phyloP scores from a whole-genome alignment of 345 rosid genomes.

The Alliaria petiolata region DNA sequence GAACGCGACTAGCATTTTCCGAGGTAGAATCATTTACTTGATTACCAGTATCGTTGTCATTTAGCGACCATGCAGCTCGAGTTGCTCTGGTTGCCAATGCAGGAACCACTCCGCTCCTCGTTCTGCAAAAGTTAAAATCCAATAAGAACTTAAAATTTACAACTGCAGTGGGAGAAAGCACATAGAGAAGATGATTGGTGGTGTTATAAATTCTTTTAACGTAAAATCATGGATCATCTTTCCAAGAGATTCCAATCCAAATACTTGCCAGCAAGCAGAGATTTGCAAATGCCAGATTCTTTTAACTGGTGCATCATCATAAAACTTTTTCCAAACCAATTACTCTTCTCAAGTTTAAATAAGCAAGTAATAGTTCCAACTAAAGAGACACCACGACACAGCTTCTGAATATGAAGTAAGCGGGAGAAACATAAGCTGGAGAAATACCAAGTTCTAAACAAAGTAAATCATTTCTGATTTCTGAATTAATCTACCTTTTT shows the following conservation, averaged over 20 bases:
- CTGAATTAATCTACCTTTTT: conserved; percentile 54
- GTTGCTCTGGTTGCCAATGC: conserved; percentile 80
- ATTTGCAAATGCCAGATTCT: background rate
- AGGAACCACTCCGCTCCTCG: conserved; percentile 56
- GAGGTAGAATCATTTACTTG: conserved; percentile 34
- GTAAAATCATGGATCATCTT: conserved; percentile 4
- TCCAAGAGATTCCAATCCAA: background rate
- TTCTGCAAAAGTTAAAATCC: conserved; percentile 41
- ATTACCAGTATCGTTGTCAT: conserved; percentile 33
- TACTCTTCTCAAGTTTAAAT: background rate
- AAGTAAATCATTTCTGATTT: background rate
- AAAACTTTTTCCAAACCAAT: background rate
- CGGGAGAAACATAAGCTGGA: too few relatives aligned
- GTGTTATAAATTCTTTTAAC: background rate
- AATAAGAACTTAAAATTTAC: background rate
- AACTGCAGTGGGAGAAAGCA: background rate
- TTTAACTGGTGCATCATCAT: background rate
- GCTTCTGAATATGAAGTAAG: conserved; percentile 1
- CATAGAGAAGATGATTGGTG: background rate
- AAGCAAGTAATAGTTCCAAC: background rate
- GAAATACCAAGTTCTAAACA: background rate
- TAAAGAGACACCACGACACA: conserved; percentile 9
- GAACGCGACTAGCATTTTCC: conserved; percentile 33
- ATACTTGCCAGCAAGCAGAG: background rate
- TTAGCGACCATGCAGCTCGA: conserved; percentile 71